phyloP scores from a whole-genome alignment of 352 stramenopile genomes.

The Phytophthora citricola region DNA sequence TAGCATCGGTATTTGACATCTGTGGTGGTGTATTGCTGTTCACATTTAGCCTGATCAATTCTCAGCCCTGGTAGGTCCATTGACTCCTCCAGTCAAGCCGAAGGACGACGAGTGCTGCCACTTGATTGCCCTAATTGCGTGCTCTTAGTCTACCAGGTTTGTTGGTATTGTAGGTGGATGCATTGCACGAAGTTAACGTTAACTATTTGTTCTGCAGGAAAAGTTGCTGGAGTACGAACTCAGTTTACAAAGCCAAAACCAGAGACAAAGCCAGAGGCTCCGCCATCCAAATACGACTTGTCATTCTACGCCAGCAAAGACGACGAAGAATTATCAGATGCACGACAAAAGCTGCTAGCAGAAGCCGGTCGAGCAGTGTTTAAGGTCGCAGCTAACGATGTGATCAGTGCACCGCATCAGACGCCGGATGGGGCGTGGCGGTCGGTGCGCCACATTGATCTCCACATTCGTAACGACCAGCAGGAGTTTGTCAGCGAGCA shows the following conservation, averaged over 20 bases:
- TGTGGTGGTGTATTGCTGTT: constrained; percentile 1
- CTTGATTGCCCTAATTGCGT: constrained; percentile 88
- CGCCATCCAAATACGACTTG: constrained; percentile 56
- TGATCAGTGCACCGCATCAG: constrained; percentile 67
- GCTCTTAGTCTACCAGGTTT: constrained; percentile 85
- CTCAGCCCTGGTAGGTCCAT: constrained; percentile 26
- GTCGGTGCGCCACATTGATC: constrained; percentile 77
- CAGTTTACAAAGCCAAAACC: constrained; percentile 46
- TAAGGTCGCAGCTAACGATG: constrained; percentile 53
- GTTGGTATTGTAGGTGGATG: constrained; percentile 2
- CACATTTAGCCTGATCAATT: constrained; percentile 28
- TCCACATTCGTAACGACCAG: constrained; percentile 56
- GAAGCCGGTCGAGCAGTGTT: constrained; percentile 56
- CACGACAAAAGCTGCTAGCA: constrained; percentile 41
- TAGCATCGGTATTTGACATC: constrained; percentile 4
- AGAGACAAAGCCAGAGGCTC: constrained; percentile 30
- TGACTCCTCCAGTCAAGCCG: constrained; percentile 67
- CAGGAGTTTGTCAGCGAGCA: constrained; percentile 56
- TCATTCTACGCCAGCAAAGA: constrained; percentile 53
- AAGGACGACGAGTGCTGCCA: constrained; percentile 86
- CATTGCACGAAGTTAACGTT: background rate
- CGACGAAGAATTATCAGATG: constrained; percentile 28
- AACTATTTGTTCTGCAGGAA: constrained; percentile 48
- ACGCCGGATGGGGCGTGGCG: constrained; percentile 62
- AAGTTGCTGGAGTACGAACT: constrained; percentile 87